Conservation (phyloP, 2,329 filamentous ascomycete genomes). For the Corinectria fuckeliana region DNA sequence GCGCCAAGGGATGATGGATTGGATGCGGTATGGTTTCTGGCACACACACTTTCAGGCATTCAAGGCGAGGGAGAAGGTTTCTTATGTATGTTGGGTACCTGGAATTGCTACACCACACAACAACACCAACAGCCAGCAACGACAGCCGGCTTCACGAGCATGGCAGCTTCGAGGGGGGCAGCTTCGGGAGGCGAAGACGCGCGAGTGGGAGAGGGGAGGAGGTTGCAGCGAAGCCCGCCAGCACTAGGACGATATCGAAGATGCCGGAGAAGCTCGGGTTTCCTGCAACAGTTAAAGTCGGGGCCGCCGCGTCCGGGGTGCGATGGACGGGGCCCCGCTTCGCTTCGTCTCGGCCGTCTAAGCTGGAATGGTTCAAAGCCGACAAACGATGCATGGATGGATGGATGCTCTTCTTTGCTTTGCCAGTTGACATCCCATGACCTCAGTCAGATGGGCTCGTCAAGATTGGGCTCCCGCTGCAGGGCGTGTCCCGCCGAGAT, state of each 20-base stretch:
- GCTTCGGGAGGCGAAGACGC: neutral
- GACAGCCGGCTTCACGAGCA: constrained; percentile 10
- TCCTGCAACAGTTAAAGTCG: constrained; percentile 32
- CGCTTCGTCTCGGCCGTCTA: neutral
- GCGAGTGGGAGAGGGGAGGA: neutral
- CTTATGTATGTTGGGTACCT: constrained; percentile 14
- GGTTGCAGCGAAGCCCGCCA: constrained; percentile 4
- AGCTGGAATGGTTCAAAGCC: no score
- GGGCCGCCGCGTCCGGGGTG: constrained; percentile 27
- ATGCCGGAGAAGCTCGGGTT: constrained; percentile 33
- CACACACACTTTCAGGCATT: neutral
- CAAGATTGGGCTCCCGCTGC: neutral
- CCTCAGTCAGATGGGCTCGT: neutral
- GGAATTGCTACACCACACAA: no score
- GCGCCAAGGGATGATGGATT: neutral
- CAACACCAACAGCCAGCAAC: no score
- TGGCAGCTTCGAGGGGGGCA: neutral
- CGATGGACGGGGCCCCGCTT: constrained; percentile 13
- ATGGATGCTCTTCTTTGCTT: neutral
- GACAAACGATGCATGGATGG: neutral
- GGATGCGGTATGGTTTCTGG: neutral
- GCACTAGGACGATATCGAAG: constrained; percentile 30
- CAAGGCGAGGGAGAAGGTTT: constrained; percentile 10
- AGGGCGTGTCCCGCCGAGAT: neutral
- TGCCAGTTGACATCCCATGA: constrained; percentile 5